Evolutionary conservation across 2,329 filamentous ascomycete species (phyloP).

Genomic region (Aspergillus spinulosporus): DNA sequence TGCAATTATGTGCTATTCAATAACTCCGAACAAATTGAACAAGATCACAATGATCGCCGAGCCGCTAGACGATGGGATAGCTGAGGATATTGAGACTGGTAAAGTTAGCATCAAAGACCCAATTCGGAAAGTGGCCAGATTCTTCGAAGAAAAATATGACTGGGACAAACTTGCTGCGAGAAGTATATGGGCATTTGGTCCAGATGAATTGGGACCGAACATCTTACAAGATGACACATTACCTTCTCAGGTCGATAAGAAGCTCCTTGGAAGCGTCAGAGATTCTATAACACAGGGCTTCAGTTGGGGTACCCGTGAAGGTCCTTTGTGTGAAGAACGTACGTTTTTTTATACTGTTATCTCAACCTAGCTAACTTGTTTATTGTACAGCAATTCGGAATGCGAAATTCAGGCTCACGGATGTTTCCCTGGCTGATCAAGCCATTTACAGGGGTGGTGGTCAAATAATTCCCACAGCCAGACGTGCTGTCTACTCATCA

Average conservation of each 20-base stretch:
- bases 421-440: conserved; percentile 80
- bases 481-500: conserved; percentile 89
- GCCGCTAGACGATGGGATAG: conserved; percentile 90
- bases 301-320: conserved; percentile 93
- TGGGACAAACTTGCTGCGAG: conserved; percentile 93
- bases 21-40: conserved; percentile 99
- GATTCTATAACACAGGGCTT: conserved; percentile 96
- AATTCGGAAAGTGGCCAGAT: conserved; percentile 88
- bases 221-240: conserved; percentile 96
- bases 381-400: conserved; percentile 77
- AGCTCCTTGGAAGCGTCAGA: conserved; percentile 78
- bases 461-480: conserved; percentile 93
- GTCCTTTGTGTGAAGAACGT: conserved; percentile 96
- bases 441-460: conserved; percentile 94
- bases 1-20: conserved; percentile 94
- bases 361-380: not conserved
- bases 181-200: conserved; percentile 98
- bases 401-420: conserved; percentile 94
- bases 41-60: conserved; percentile 98
- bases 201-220: conserved; percentile 91
- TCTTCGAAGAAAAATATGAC: conserved; percentile 95
- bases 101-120: conserved; percentile 90
- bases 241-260: conserved; percentile 91
- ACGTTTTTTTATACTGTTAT: conserved; percentile 46
- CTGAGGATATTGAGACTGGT: conserved; percentile 88